Evolutionary conservation across 2,329 filamentous ascomycete genomes (phyloP).

Genomic region (Thelonectria olida): DNA sequence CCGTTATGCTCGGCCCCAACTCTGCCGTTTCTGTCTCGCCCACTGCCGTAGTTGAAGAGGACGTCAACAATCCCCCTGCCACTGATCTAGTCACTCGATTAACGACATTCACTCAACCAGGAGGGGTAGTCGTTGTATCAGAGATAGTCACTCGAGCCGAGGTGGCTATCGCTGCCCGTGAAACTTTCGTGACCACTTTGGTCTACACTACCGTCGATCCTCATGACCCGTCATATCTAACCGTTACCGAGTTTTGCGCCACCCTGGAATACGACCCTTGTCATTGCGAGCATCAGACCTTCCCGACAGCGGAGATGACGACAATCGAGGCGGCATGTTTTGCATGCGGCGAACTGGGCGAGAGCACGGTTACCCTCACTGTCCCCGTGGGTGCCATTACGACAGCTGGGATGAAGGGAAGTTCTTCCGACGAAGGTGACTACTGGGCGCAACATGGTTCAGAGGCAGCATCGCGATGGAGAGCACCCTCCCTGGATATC

Average conservation of each 20-base stretch:
- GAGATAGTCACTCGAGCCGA: neutral
- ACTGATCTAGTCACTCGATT: neutral
- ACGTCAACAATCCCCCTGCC: neutral
- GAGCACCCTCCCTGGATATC: too few species aligned
- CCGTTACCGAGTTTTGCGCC: slow-evolving; percentile 16
- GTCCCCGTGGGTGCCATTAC: slow-evolving; percentile 9
- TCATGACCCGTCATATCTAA: slow-evolving; percentile 9
- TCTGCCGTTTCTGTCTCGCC: neutral
- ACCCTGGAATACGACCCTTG: slow-evolving; percentile 20
- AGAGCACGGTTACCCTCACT: slow-evolving; percentile 13
- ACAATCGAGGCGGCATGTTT: slow-evolving; percentile 13
- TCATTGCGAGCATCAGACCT: slow-evolving; percentile 7
- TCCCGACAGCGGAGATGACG: slow-evolving; percentile 19
- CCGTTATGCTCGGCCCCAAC: too few species aligned
- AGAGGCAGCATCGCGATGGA: too few species aligned
- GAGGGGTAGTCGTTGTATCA: too few species aligned
- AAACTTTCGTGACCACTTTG: slow-evolving; percentile 14
- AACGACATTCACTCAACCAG: neutral
- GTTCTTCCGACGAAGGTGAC: too few species aligned
- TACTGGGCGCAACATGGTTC: too few species aligned
- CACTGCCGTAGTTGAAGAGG: neutral
- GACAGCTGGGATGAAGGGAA: neutral
- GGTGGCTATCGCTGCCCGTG: too few species aligned
- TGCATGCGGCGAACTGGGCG: slow-evolving; percentile 21
- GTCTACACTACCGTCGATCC: slow-evolving; percentile 24